These are phyloP conservation scores for Fusarium sp. DNA, from an alignment of 2,329 filamentous ascomycete genomes.

Conservation along the genomic window DNA sequence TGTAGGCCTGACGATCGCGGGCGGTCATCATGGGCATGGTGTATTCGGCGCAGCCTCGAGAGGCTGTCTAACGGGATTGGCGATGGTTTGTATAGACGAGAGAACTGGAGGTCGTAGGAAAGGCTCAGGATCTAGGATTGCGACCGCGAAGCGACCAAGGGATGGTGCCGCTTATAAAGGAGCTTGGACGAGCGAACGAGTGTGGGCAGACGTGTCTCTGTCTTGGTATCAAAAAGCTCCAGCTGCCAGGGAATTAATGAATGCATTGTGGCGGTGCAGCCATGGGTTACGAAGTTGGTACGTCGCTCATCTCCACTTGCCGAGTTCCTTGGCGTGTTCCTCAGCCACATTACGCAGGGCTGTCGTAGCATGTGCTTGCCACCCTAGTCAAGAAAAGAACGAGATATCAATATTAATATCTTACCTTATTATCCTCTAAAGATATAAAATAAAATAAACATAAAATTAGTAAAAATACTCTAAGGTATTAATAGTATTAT, in stretches of 20 bases:
- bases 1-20: conserved; percentile 54
- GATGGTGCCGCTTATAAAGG: conserved; percentile 39
- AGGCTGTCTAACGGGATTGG: conserved; percentile 41
- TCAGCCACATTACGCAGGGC: conserved; percentile 4
- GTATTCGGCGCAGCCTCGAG: conserved; percentile 44
- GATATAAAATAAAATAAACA: no score
- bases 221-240: conserved; percentile 36
- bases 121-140: conserved; percentile 11
- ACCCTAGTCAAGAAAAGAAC: no score
- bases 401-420: no score
- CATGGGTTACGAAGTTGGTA: conserved; percentile 38
- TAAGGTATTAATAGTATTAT: no score
- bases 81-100: neutral
- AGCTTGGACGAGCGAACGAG: conserved; percentile 28
- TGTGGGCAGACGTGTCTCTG: conserved; percentile 40
- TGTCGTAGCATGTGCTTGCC: conserved; percentile 28
- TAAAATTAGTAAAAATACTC: no score
- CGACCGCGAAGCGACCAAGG: conserved; percentile 22
- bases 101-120: neutral
- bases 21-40: conserved; percentile 51
- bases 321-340: conserved; percentile 10
- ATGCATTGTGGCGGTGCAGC: conserved; percentile 40
- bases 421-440: no score
- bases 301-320: conserved; percentile 38
- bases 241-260: conserved; percentile 23